phyloP scores from a whole-genome alignment of 1,139 yeast genomes.

The Debaryomyces sp. region DNA sequence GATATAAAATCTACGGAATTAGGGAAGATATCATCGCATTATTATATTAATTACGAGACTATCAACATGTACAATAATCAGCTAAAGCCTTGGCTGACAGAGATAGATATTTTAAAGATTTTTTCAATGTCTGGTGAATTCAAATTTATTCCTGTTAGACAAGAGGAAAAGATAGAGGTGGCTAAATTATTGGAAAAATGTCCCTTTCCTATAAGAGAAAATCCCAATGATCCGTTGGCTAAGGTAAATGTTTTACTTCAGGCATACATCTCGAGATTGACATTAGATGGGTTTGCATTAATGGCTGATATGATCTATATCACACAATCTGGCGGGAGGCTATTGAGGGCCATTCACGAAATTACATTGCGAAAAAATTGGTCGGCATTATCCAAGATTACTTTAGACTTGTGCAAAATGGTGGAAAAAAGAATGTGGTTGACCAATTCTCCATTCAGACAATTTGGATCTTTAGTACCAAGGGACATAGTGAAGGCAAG shows the following conservation, averaged over 20 bases:
- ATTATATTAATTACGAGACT: slow-evolving; percentile 76
- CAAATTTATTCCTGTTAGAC: slow-evolving; percentile 78
- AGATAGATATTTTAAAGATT: slow-evolving; percentile 74
- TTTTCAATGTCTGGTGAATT: slow-evolving; percentile 88
- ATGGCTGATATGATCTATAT: slow-evolving; percentile 93
- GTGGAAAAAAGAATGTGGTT: slow-evolving; percentile 84
- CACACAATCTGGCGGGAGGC: slow-evolving; percentile 90
- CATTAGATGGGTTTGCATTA: slow-evolving; percentile 85
- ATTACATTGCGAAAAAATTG: slow-evolving; percentile 71
- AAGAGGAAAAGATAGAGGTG: slow-evolving; percentile 83
- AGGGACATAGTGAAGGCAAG: slow-evolving; percentile 68
- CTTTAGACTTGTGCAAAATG: slow-evolving; percentile 75
- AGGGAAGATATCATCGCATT: slow-evolving; percentile 86
- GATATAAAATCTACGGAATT: slow-evolving; percentile 61
- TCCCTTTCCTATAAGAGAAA: slow-evolving; percentile 85
- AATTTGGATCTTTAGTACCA: slow-evolving; percentile 68
- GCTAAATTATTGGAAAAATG: slow-evolving; percentile 68
- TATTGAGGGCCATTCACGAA: slow-evolving; percentile 84
- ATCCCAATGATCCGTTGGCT: slow-evolving; percentile 69
- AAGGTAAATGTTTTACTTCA: slow-evolving; percentile 83
- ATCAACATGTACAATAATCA: slow-evolving; percentile 63
- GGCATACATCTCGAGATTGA: slow-evolving; percentile 75
- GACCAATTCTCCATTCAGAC: slow-evolving; percentile 84
- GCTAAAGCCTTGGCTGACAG: slow-evolving; percentile 64
- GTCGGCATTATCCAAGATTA: slow-evolving; percentile 62